Base-by-base conservation (phyloP, 148 eudicot species). In the Arctostaphylos glauca region DNA sequence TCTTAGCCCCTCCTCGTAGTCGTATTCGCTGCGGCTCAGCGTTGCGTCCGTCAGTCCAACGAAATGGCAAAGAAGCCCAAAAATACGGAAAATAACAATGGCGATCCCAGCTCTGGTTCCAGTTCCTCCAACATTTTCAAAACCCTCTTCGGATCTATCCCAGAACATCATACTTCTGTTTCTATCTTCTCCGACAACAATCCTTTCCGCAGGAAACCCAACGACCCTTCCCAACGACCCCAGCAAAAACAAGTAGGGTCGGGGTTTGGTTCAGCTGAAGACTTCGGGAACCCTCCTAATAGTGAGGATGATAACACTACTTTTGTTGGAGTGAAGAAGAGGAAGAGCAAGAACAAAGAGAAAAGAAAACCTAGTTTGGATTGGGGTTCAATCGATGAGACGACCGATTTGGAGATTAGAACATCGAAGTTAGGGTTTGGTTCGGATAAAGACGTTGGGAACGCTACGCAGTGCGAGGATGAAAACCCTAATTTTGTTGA, bases 41-140 rank as follows among this genome's bases (percentile, higher is more conserved):
- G 70, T 41, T 21, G 41, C 10, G 2, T 64, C 41, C 70, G 70
- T 23, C 70, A 8, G 9, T 41, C 76, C 47, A 78, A 38, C 50
- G 19, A 44, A 86, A 94, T 94, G 98, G 93, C 83, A 67, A 92
- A 95, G 86, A 95, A 92, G 86, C 80, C 86, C 67, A 94, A 92
- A 73, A 82, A 86, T 31, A 83, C 85, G 73, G 86, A 54, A 52
- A 76, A 25, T 52, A 2, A 3, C 47, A 87, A 86, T 9, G 10
- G 84, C 70, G 41, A 9, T 64, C 70, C 70, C 70, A 64, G 15
- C 70, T 9, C 43, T 23, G 70, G 5, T 25, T 58, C 87, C n/a
- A 62, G 66, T 44, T 67, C 88, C 7, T 77, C 90, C 71, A 85
- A 82, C 76, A 83, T 93, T 44, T 87, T 95, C 85, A 82, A 82